phyloP scores from a whole-genome alignment of 805 yeast genomes.

The Danielia oregonensis region DNA sequence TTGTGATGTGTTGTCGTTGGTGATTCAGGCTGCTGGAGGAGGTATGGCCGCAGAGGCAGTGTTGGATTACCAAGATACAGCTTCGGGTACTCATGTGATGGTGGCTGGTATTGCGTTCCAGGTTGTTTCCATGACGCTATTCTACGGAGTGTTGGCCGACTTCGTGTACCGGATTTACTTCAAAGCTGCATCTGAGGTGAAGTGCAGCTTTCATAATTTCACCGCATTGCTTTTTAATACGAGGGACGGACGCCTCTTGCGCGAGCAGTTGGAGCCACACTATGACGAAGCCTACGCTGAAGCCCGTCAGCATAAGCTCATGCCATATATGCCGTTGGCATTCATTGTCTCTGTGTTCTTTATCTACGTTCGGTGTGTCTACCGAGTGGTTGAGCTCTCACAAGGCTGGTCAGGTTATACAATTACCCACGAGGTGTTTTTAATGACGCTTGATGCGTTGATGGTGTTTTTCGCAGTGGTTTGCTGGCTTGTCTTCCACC shows the following conservation, averaged over 20 bases:
- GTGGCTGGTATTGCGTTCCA: conserved; percentile 5
- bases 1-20: conserved; percentile 24
- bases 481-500: background rate
- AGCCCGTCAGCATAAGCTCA: conserved; percentile 5
- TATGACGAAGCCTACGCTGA: conserved; percentile 6
- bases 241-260: conserved; percentile 1
- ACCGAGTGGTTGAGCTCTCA: conserved; percentile 2
- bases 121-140: conserved; percentile 2
- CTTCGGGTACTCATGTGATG: conserved; percentile 1
- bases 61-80: background rate
- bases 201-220: conserved; percentile 2
- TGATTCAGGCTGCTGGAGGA: conserved; percentile 75
- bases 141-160: background rate
- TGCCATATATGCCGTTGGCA: conserved; percentile 6
- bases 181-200: conserved; percentile 2
- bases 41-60: conserved; percentile 51
- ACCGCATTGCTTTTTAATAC: conserved; percentile 6
- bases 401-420: conserved; percentile 3
- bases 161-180: conserved; percentile 1
- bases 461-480: background rate
- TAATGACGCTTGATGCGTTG: conserved; percentile 1
- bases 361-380: conserved; percentile 7
- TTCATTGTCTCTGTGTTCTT: conserved; percentile 2
- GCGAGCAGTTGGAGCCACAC: conserved; percentile 4
- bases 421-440: conserved; percentile 2